A percentile compares a stretch with the other conserved stretches of the same genome.
Evolutionary conservation across 768 basidiomycete species (phyloP).

Genomic region (Tulasnella sp.): DNA sequence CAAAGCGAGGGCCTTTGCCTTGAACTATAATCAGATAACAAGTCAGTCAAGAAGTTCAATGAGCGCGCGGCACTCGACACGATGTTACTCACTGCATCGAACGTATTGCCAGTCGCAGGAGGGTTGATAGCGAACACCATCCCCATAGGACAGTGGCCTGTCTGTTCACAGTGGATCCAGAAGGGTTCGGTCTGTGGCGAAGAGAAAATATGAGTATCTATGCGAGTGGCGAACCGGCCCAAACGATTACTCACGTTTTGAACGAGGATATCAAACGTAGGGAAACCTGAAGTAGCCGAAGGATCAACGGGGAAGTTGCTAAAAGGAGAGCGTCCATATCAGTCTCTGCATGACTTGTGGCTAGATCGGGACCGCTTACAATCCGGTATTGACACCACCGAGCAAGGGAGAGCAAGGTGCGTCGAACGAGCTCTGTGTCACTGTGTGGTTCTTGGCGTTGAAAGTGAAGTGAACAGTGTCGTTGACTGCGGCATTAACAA

Average conservation of each 20-base stretch:
- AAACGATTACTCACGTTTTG: conserved; percentile 22
- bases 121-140: conserved; percentile 21
- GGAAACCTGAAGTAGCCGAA: conserved; percentile 31
- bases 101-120: conserved; percentile 15
- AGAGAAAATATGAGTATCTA: no score
- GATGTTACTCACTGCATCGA: conserved; percentile 1
- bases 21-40: no score
- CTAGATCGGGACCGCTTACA: conserved; percentile 34
- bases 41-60: no score
- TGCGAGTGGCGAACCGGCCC: no score
- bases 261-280: conserved; percentile 5
- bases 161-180: conserved; percentile 16
- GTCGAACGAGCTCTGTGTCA: conserved; percentile 44
- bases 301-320: conserved; percentile 32
- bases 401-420: conserved; percentile 35
- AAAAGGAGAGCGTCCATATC: not conserved
- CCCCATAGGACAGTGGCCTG: conserved; percentile 17
- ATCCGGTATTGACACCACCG: conserved; percentile 48
- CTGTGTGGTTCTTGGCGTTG: conserved; percentile 45
- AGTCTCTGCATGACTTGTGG: no score
- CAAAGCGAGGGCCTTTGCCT: no score
- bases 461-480: conserved; percentile 44
- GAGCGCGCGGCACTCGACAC: no score
- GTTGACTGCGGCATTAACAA: conserved; percentile 28
- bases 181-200: conserved; percentile 4